Base-by-base conservation (phyloP, 176 grass and related monocot genomes). In the Bolboschoenus planiculmis region DNA sequence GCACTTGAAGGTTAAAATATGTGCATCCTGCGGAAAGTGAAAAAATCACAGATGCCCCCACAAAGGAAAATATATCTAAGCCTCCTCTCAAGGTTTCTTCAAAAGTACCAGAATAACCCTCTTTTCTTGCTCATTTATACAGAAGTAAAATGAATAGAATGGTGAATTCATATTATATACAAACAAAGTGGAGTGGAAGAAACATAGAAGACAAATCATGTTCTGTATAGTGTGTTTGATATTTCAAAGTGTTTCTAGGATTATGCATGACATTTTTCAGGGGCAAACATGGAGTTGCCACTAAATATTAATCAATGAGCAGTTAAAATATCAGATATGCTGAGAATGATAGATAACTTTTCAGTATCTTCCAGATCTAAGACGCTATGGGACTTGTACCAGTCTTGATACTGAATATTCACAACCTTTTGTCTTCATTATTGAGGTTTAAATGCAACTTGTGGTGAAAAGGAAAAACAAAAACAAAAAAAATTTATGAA, bases 11-110 rank as follows among this genome's bases (percentile, higher is more conserved):
- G 2, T 42, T 72, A 11, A 72, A 44, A 40, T 44, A 72, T 10
- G 3, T 7, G 44, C 48, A 71, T 78, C 67, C 87, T 89, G 74
- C 42, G 82, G 78, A 73, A 86, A 48, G 42, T 84, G 8, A 59
- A 59, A 10, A 59, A n/a, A n/a, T 57, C n/a, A 10, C 9, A 2
- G 21, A 26, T 27, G 21, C 23, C 56, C 21, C 16, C 4, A 59
- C 16, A 24, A 15, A 62, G 0, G 5, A 62, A 13, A 62, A 31
- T 14, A 62, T 14, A 62, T 30, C 59, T 30, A 33, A 14, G 10
- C 59, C 27, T 60, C 9, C 2, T 31, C 26, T 30, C 10, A 13
- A 62, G 26, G 27, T 14, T 62, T 62, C 10, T 62, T 62, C n/a
- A n/a, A n/a, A n/a, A n/a, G n/a, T n/a, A 62, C 27, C 24, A 62